phyloP scores from a whole-genome alignment of 148 eudicot genomes.

The Mesembryanthemum crystallinum region DNA sequence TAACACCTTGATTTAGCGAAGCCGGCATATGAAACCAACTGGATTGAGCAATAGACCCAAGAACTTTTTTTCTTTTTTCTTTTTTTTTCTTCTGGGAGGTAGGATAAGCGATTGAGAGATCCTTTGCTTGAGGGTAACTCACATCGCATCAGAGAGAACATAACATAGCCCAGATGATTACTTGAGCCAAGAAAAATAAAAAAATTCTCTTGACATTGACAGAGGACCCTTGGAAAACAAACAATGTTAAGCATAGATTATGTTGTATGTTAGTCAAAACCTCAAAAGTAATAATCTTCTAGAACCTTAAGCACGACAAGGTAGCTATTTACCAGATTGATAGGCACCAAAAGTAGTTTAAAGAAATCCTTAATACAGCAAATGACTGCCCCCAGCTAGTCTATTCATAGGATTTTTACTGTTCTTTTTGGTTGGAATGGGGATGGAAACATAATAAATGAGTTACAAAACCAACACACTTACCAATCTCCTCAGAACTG shows the following conservation, averaged over 20 bases:
- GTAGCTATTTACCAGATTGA: neutral
- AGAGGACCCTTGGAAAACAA: neutral
- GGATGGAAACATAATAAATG: no score
- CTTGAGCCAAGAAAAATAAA: neutral
- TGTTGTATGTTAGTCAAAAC: neutral
- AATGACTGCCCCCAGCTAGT: neutral
- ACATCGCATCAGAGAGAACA: no score
- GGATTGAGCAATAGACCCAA: no score
- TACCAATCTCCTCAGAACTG: conserved; percentile 95
- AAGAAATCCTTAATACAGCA: neutral
- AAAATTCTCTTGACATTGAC: neutral
- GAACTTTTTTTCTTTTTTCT: no score
- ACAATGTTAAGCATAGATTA: neutral
- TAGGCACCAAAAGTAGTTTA: neutral
- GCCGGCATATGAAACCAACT: no score
- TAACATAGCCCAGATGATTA: neutral
- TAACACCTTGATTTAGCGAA: no score
- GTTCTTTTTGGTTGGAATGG: no score
- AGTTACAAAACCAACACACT: conserved; percentile 23
- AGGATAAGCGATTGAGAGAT: no score
- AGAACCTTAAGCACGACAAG: neutral
- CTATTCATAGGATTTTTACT: no score
- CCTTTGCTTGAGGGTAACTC: no score
- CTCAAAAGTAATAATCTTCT: no score
- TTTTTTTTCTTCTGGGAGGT: no score